Base-by-base conservation (phyloP, 2,329 filamentous ascomycete genomes). In the Aureobasidium sp. region DNA sequence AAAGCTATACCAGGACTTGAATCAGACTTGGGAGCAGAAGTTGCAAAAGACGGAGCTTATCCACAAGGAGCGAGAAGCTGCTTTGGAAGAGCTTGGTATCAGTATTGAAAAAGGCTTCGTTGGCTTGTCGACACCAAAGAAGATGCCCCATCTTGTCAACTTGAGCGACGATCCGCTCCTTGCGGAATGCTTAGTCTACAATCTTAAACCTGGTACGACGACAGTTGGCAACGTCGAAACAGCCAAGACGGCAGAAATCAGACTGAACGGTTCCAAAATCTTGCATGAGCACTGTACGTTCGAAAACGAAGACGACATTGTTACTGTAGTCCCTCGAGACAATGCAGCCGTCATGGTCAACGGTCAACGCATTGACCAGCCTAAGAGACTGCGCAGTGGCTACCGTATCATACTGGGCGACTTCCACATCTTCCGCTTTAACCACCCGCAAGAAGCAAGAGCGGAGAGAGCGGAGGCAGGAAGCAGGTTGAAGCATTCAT, bases 21-120 rank as follows among this genome's bases (percentile, higher is more conserved):
- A 99, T 70, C 92, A 99, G 76, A 99, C 94, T 0, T 99, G 94
- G 94, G 94, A 99, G 77, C 85, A 99, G 77, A 97, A 97, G 75
- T 78, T 99, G 64, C 82, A 85, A 66, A 97, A 95, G 77, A 99
- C 94, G 0, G 94, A 99, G 73, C 86, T 93, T 68, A 97, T 99
- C 61, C 94, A 99, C 79, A 97, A 96, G 73, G 94, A 99, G 75
- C 86, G 94, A 67, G 94, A 99, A 75, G 86, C 91, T 51, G 94
- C 94, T 10, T 79, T 99, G 49, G 94, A 99, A 77, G 94, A 99
- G 73, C 82, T 99, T 47, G 94, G 94, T 66, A 97, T 99, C 76
- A 97, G 92, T 74, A 99, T 99, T 67, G 94, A 99, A 72, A 99
- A 99, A 74, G 94, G 94, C 7, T 97, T 97, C 70, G 87, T 99